Base-by-base conservation (phyloP, 257 asterid species). In the Salvia splendens region DNA sequence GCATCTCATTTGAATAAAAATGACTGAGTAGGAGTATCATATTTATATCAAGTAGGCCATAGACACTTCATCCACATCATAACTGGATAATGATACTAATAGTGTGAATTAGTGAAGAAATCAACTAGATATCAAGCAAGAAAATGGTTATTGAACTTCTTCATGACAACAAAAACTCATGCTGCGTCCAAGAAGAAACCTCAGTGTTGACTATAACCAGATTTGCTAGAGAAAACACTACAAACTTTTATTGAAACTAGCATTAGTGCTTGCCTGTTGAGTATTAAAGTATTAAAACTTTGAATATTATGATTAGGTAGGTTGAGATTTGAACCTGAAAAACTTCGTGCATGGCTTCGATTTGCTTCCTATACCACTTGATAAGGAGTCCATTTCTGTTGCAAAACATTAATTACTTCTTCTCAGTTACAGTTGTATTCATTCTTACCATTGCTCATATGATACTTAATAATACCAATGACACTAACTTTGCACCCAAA, bases 331-430 rank as follows among this genome's bases (percentile, higher is more conserved):
- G 81, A 86, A 91, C 98, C 98, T 91, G 98, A 86, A 91, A 87
- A 85, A 91, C 96, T 91, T 91, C 88, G 92, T 91, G 94, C 98
- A 91, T 71, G 98, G 96, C 98, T 91, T 91, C 83, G 88, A 83
- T 91, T 91, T 91, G 95, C 95, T 91, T 80, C 98, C 98, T 88
- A 86, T 80, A 84, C 96, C 98, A 91, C 92, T 79, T 79, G 95
- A 83, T 74, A 83, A 68, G 78, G 92, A 82, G 82, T 88, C 93
- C 84, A 85, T 70, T 87, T 89, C 98, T 91, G 98, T 91, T 87
- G 80, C 89, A 89, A 61, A 78, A 83, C 81, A 91, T 88, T 90
- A 82, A 83, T 91, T 86, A 79, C 83, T 84, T 78, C 78, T 80
- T 77, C 60, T 30, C 60, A 30, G 72, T 85, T 84, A 71, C 87